phyloP scores from a whole-genome alignment of 73 alveolate species.

The Paraurostyla sp. region DNA sequence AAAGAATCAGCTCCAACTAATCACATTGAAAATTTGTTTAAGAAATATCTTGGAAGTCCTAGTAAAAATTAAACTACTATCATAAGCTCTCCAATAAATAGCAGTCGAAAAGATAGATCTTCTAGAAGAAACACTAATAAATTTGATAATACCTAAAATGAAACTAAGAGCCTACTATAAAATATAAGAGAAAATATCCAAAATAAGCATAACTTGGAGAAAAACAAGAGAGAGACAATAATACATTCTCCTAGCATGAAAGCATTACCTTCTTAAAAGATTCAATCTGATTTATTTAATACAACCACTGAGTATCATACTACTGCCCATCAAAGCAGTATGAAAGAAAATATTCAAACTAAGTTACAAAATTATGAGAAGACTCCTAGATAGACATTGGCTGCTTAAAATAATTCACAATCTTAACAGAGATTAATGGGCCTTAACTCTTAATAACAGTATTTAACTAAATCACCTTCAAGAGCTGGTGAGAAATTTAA shows the following conservation, averaged over 20 bases:
- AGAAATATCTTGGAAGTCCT: conserved; percentile 34
- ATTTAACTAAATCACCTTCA: background rate
- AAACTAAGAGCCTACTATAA: background rate
- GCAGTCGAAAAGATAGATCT: background rate
- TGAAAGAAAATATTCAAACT: background rate
- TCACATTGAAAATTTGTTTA: conserved; percentile 17
- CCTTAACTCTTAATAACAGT: background rate
- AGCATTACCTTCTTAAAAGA: background rate
- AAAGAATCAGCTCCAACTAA: background rate
- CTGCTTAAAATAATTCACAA: background rate
- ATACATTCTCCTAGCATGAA: conserved; percentile 6
- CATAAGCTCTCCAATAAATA: too few species aligned
- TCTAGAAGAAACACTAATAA: background rate
- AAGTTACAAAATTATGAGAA: background rate
- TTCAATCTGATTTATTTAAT: conserved; percentile 30
- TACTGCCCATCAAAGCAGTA: background rate
- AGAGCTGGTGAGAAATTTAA: background rate
- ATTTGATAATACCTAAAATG: background rate
- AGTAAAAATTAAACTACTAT: too few species aligned
- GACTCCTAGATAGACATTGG: background rate
- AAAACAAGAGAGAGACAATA: background rate
- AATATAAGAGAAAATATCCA: background rate
- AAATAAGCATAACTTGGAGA: background rate
- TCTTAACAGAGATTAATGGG: background rate
- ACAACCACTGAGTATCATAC: background rate